Conservation (phyloP, 371 early-diverging fungal genomes). For the Thermomucor indicae-seudaticae region DNA sequence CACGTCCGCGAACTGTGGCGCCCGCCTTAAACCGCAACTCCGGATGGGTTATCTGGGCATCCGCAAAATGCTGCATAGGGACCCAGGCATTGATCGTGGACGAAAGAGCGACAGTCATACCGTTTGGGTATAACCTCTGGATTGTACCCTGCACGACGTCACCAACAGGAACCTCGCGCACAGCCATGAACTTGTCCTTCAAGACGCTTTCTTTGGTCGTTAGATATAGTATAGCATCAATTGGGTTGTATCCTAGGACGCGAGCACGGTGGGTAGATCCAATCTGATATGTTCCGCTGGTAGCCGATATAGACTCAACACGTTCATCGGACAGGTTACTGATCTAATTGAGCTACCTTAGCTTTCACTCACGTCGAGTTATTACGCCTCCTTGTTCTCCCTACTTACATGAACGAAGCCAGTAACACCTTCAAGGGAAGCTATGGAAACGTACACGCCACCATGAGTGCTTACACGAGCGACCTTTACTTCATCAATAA, state of each 20-base stretch:
- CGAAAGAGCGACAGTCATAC: constrained; percentile 64
- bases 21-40: constrained; percentile 79
- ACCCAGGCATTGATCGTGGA: constrained; percentile 69
- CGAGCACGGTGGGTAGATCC: constrained; percentile 73
- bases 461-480: constrained; percentile 39
- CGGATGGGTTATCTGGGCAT: constrained; percentile 68
- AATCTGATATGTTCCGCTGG: constrained; percentile 53
- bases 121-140: constrained; percentile 46
- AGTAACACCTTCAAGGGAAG: constrained; percentile 34
- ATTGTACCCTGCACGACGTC: constrained; percentile 56
- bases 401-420: constrained; percentile 61
- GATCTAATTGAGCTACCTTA: constrained; percentile 26
- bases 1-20: constrained; percentile 63
- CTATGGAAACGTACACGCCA: constrained; percentile 55
- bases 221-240: constrained; percentile 68
- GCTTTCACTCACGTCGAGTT: constrained; percentile 42
- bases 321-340: constrained; percentile 71
- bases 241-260: constrained; percentile 73
- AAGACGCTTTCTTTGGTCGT: constrained; percentile 71
- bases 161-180: constrained; percentile 71
- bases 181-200: constrained; percentile 62
- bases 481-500: constrained; percentile 55
- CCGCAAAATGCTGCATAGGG: constrained; percentile 72
- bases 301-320: constrained; percentile 8
- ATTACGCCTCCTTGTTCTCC: neutral